phyloP scores from a whole-genome alignment of 805 yeast genomes.

The Saccharomycopsis fibuligera region DNA sequence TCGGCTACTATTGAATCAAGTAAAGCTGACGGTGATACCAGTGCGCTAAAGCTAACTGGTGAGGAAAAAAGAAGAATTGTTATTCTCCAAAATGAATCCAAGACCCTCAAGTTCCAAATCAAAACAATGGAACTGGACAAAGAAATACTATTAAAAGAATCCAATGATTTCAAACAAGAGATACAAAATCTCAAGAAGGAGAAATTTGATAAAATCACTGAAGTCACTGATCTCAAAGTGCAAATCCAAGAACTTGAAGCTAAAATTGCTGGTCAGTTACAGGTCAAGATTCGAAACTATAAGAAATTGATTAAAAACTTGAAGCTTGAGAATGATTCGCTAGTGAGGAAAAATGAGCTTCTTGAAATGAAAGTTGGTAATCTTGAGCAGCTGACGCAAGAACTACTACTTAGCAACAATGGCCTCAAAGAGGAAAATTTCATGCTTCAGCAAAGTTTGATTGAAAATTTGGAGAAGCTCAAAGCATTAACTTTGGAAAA shows the following conservation, averaged over 20 bases:
- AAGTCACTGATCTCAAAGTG: conserved; percentile 15
- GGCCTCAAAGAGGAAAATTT: conserved; percentile 7
- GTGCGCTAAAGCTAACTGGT: neutral
- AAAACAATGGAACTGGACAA: conserved; percentile 14
- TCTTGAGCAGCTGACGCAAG: neutral
- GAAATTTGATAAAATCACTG: conserved; percentile 19
- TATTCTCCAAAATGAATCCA: conserved; percentile 12
- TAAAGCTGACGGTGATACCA: neutral
- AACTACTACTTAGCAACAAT: neutral
- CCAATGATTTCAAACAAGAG: conserved; percentile 7
- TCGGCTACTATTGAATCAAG: neutral
- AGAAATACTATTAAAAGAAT: conserved; percentile 10
- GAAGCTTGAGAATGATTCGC: conserved; percentile 10
- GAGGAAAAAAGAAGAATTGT: neutral
- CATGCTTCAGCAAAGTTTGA: conserved; percentile 5
- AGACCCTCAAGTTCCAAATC: conserved; percentile 12
- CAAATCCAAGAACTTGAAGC: conserved; percentile 9
- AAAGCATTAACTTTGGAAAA: conserved; percentile 3
- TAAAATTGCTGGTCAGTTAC: neutral
- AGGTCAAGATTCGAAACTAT: conserved; percentile 12
- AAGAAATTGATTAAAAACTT: conserved; percentile 5
- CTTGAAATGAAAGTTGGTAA: neutral
- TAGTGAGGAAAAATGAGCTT: conserved; percentile 1
- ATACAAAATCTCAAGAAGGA: conserved; percentile 14
- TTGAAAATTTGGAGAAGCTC: conserved; percentile 4